Percentiles rank a stretch among this genome's conserved stretches.
Conservation (phyloP, 176 grass and related monocot species). For the Elymus sibiricus region DNA sequence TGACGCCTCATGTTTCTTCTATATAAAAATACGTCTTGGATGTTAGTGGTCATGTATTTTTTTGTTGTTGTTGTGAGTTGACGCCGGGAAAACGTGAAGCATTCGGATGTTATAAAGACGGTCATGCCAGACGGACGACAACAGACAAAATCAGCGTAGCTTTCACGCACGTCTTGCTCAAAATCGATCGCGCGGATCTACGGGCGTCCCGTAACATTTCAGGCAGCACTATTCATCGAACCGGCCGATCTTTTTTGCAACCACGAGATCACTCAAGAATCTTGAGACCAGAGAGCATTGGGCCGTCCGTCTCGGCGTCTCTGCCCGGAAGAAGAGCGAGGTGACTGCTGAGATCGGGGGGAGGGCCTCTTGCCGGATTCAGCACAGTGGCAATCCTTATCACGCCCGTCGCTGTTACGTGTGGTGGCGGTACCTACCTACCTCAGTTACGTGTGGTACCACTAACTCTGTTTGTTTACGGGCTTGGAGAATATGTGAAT, state of each 20-base stretch:
- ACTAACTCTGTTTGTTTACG: background rate
- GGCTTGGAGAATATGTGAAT: background rate
- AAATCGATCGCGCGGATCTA: no score
- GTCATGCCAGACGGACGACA: background rate
- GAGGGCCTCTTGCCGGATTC: background rate
- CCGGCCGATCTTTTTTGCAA: no score
- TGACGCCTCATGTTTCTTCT: no score
- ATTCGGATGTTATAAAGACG: background rate
- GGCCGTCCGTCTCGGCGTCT: no score
- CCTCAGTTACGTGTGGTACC: background rate
- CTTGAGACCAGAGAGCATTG: background rate
- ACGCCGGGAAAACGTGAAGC: no score
- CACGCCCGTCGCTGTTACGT: background rate
- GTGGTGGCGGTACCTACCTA: background rate
- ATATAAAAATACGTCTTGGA: no score
- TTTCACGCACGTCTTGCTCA: background rate
- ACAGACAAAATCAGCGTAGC: background rate
- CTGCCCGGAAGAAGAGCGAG: no score
- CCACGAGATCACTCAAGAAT: no score
- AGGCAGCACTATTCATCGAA: no score
- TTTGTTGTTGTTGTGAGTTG: no score
- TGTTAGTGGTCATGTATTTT: no score
- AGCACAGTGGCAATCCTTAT: background rate
- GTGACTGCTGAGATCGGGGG: background rate
- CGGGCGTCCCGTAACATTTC: no score